A percentile compares a stretch with the other conserved stretches of the same genome.
phyloP scores from a whole-genome alignment of 257 asterid species.

The Ajuga chamaepitys region DNA sequence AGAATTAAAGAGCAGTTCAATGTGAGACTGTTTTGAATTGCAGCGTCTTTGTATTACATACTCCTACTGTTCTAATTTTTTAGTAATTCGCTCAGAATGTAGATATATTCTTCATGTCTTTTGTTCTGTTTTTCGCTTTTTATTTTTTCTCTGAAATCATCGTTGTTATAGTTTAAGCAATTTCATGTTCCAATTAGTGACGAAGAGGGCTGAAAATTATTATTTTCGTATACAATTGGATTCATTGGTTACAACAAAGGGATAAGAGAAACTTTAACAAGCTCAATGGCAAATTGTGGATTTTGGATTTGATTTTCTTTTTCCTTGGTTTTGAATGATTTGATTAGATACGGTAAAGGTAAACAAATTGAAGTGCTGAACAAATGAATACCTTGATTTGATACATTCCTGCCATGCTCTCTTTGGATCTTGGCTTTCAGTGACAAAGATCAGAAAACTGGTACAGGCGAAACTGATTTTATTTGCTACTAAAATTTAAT shows the following conservation, averaged over 20 bases:
- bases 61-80: neutral
- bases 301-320: neutral
- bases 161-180: neutral
- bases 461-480: neutral
- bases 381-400: neutral
- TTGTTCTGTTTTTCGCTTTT: neutral
- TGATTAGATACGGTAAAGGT: neutral
- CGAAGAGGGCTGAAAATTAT: neutral
- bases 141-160: neutral
- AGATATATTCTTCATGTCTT: neutral
- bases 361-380: neutral
- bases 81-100: neutral
- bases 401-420: slow-evolving; percentile 9
- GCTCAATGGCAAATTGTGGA: neutral
- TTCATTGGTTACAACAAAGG: neutral
- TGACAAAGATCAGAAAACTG: neutral
- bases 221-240: neutral
- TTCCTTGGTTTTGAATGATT: neutral
- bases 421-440: slow-evolving; percentile 4
- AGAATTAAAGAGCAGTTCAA: neutral
- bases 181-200: neutral
- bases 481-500: neutral
- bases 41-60: neutral
- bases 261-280: neutral
- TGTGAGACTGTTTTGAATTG: slow-evolving; percentile 5